These are phyloP conservation scores for Heliocybe sulcata DNA, from an alignment of 1,284 basidiomycete species.

Conservation along the genomic window DNA sequence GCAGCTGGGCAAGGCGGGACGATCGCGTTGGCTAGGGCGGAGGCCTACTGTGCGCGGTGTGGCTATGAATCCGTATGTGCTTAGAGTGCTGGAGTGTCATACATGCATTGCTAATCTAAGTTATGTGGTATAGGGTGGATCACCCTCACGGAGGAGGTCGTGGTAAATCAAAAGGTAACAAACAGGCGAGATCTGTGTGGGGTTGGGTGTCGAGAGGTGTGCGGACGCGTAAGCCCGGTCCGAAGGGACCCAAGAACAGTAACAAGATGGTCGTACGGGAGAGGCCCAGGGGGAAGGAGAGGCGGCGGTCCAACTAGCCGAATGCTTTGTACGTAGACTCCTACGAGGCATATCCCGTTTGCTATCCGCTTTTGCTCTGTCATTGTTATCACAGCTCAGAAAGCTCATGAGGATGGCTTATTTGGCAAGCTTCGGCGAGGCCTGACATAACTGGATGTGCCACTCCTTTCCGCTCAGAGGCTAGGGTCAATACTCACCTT, in stretches of 20 bases:
- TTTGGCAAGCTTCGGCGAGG: too few relatives aligned
- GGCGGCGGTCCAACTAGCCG: constrained; percentile 30
- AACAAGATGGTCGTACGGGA: constrained; percentile 94
- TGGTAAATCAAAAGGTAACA: constrained; percentile 96
- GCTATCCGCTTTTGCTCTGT: too few relatives aligned
- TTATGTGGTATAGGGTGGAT: constrained; percentile 53
- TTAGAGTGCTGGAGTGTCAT: not conserved
- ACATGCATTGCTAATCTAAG: constrained; percentile 4
- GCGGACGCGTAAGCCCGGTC: constrained; percentile 86
- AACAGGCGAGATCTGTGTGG: constrained; percentile 86
- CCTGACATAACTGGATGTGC: too few relatives aligned
- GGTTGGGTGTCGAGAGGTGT: constrained; percentile 91
- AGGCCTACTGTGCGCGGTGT: constrained; percentile 91
- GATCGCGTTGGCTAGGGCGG: constrained; percentile 84
- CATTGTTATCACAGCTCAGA: too few relatives aligned
- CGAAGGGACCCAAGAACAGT: constrained; percentile 80
- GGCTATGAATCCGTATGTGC: constrained; percentile 90
- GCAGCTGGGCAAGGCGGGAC: constrained; percentile 87
- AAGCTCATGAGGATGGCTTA: too few relatives aligned
- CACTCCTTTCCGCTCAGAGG: too few relatives aligned
- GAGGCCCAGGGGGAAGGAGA: constrained; percentile 81
- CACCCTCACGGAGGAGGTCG: constrained; percentile 98
- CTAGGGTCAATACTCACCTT: too few relatives aligned
- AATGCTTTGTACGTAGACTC: too few relatives aligned
- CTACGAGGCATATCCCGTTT: too few relatives aligned